Percentiles rank a stretch among this genome's conserved stretches.
Evolutionary conservation across 2,329 filamentous ascomycete genomes (phyloP).

Genomic region (Sclerotinia sclerotiorum): DNA sequence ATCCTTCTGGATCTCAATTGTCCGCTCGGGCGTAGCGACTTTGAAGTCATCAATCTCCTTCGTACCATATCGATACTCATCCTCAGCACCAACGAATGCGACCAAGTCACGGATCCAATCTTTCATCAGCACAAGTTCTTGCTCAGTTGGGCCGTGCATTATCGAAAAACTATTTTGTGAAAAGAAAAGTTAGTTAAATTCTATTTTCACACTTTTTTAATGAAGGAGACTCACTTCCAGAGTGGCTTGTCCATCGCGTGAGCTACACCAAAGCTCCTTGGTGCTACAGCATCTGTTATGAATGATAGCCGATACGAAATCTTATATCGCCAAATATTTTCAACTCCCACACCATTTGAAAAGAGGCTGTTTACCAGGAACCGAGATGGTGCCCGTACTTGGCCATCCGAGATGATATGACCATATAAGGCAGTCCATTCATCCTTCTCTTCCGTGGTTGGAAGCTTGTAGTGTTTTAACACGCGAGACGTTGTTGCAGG

Average conservation of each 20-base stretch:
- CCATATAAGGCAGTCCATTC: conserved; percentile 46
- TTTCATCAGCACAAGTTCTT: conserved; percentile 43
- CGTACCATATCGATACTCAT: conserved; percentile 42
- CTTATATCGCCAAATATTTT: conserved; percentile 46
- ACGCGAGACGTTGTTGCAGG: conserved; percentile 43
- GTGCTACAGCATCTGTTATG: conserved; percentile 44
- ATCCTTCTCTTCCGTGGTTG: conserved; percentile 36
- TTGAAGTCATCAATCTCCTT: conserved; percentile 42
- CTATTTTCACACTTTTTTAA: background rate
- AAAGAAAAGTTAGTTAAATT: background rate
- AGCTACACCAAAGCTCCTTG: conserved; percentile 40
- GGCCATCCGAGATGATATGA: conserved; percentile 45
- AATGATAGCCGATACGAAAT: conserved; percentile 47
- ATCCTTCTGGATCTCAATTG: conserved; percentile 43
- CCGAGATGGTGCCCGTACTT: conserved; percentile 44
- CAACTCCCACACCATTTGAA: conserved; percentile 40
- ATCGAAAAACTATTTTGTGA: conserved; percentile 41
- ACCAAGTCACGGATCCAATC: conserved; percentile 44
- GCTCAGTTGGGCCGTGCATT: conserved; percentile 42
- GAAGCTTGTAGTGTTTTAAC: conserved; percentile 43
- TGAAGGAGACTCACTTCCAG: conserved; percentile 43
- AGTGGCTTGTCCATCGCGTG: conserved; percentile 48
- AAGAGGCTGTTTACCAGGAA: conserved; percentile 40
- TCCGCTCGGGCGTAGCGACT: conserved; percentile 40
- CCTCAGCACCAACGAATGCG: conserved; percentile 43